Evolutionary conservation across 129 eudicot genomes (phyloP).

Genomic region (Deinandra increscens): DNA sequence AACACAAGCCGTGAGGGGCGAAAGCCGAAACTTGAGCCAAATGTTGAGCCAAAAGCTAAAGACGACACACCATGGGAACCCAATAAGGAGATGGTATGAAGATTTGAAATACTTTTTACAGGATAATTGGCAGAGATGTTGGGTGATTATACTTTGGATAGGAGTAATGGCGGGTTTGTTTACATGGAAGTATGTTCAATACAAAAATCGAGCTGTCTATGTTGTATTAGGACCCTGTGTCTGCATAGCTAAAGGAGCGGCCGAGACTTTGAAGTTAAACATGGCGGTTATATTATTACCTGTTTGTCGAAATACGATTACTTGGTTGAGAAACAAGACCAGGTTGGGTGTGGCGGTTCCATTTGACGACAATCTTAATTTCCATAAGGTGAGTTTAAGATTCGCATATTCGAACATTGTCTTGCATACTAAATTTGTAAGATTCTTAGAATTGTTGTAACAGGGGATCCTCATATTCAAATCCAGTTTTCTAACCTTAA

Average conservation of each 20-base stretch:
- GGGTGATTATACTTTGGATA: constrained; percentile 21
- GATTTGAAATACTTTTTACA: constrained; percentile 15
- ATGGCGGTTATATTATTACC: constrained; percentile 22
- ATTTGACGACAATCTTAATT: constrained; percentile 14
- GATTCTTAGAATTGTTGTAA: too few relatives aligned
- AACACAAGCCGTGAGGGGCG: constrained; percentile 42
- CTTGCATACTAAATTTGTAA: too few relatives aligned
- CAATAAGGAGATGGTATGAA: constrained; percentile 14
- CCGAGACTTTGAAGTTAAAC: constrained; percentile 16
- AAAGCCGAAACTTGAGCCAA: constrained; percentile 58
- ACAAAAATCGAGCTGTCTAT: constrained; percentile 1
- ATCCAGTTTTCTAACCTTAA: too few relatives aligned
- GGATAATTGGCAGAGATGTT: constrained; percentile 20
- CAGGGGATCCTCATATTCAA: too few relatives aligned
- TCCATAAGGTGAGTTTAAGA: constrained; percentile 16
- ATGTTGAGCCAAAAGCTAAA: constrained; percentile 64
- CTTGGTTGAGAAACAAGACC: constrained; percentile 25
- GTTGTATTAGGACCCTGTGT: constrained; percentile 14
- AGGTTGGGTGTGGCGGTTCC: constrained; percentile 8
- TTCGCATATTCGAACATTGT: not conserved
- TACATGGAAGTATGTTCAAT: constrained; percentile 16
- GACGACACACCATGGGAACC: constrained; percentile 24
- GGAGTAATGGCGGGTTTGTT: constrained; percentile 18
- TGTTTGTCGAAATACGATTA: constrained; percentile 21
- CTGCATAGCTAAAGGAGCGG: constrained; percentile 21